Percentiles rank a stretch among this genome's conserved stretches.
phyloP scores from a whole-genome alignment of 495 filamentous ascomycete species.

The Parathielavia hyrcaniae region DNA sequence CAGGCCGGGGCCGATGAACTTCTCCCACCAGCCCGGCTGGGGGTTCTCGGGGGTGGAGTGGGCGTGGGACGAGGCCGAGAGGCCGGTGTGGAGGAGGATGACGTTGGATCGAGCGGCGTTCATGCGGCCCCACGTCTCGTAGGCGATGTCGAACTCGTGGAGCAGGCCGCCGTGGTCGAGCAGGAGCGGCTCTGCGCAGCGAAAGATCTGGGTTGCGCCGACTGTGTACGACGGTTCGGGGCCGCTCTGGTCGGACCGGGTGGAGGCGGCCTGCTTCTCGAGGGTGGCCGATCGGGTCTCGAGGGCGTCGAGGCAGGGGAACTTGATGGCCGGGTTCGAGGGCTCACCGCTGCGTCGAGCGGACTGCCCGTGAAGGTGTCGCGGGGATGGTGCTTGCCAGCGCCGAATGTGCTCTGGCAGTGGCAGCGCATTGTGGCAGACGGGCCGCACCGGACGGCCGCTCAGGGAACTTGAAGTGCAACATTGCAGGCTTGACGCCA shows the following conservation, averaged over 20 bases:
- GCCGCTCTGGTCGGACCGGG: conserved; percentile 56
- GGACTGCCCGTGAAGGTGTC: conserved; percentile 32
- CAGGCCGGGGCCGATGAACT: conserved; percentile 86
- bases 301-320: conserved; percentile 90
- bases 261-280: conserved; percentile 46
- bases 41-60: conserved; percentile 80
- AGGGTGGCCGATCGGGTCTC: conserved; percentile 79
- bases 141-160: conserved; percentile 79
- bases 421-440: conserved; percentile 13
- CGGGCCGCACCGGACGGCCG: not conserved
- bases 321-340: conserved; percentile 87
- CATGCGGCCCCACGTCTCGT: conserved; percentile 86
- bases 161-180: conserved; percentile 92
- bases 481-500: conserved; percentile 15
- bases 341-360: conserved; percentile 40
- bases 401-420: conserved; percentile 11
- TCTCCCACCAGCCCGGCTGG: conserved; percentile 97
- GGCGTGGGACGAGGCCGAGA: conserved; percentile 93
- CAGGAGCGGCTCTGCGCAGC: conserved; percentile 64
- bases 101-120: conserved; percentile 81
- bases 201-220: conserved; percentile 70
- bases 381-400: conserved; percentile 5
- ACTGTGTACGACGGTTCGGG: conserved; percentile 93
- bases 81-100: conserved; percentile 86
- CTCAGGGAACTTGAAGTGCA: not conserved